These are phyloP conservation scores for Starmerella cellae DNA, from an alignment of 805 yeast genomes.

Conservation along the genomic window DNA sequence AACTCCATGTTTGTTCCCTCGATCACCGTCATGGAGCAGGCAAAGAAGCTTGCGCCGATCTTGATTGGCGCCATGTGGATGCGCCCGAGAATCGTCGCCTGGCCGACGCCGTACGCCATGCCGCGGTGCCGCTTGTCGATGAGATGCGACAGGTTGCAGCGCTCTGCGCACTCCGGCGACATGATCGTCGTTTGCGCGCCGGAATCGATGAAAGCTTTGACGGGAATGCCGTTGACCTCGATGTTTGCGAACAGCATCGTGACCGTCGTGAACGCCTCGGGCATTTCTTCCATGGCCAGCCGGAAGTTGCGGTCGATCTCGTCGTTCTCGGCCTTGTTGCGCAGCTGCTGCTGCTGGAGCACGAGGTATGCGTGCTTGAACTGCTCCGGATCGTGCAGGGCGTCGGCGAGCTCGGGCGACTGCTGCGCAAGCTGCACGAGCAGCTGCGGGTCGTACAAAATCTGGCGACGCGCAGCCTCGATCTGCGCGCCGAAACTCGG, in stretches of 20 bases:
- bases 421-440: slow-evolving; percentile 26
- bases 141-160: slow-evolving; percentile 52
- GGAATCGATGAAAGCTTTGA: slow-evolving; percentile 89
- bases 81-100: slow-evolving; percentile 61
- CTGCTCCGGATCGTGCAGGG: slow-evolving; percentile 35
- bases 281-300: slow-evolving; percentile 72
- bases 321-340: slow-evolving; percentile 34
- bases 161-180: slow-evolving; percentile 62
- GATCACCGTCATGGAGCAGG: slow-evolving; percentile 57
- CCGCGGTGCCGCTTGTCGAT: slow-evolving; percentile 73
- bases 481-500: slow-evolving; percentile 15
- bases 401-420: slow-evolving; percentile 38
- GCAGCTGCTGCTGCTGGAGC: slow-evolving; percentile 34
- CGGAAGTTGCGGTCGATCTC: slow-evolving; percentile 69
- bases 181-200: slow-evolving; percentile 88
- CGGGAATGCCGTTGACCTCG: slow-evolving; percentile 63
- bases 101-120: slow-evolving; percentile 83
- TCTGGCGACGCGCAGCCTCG: slow-evolving; percentile 28
- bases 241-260: slow-evolving; percentile 71
- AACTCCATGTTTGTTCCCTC: slow-evolving; percentile 47
- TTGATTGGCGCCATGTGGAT: slow-evolving; percentile 81
- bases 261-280: slow-evolving; percentile 76
- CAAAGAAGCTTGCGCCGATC: slow-evolving; percentile 51
- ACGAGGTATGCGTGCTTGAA: slow-evolving; percentile 36
- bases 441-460: slow-evolving; percentile 26